Conservation (phyloP, 2,329 filamentous ascomycete species). For the Trichoderma afroharzianum region DNA sequence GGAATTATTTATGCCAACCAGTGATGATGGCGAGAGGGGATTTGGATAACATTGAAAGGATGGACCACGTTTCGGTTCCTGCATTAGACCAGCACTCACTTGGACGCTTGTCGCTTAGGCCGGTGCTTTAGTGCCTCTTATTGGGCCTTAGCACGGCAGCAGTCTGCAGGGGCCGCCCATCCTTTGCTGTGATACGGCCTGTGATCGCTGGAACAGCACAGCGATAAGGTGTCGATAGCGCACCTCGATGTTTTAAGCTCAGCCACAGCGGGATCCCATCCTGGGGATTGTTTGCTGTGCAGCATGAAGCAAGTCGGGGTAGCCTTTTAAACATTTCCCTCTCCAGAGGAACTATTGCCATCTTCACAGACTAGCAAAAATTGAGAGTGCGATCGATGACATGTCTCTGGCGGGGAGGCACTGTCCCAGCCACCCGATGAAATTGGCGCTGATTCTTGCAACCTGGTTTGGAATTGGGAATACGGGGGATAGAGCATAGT, state of each 20-base stretch:
- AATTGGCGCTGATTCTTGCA: not conserved
- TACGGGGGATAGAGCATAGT: not conserved
- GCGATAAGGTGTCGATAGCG: not conserved
- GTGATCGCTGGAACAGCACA: not conserved
- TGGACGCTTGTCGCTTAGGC: conserved; percentile 1
- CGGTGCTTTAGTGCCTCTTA: not conserved
- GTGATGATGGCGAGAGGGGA: not conserved
- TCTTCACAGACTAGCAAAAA: not conserved
- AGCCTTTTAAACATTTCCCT: not conserved
- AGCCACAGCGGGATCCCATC: not conserved
- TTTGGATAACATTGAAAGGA: not conserved
- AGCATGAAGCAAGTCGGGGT: not conserved
- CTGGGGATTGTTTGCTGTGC: not conserved
- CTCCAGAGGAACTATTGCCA: not conserved
- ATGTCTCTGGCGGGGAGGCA: not conserved
- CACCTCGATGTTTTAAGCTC: not conserved
- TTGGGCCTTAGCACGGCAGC: not conserved
- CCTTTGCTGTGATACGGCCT: not conserved
- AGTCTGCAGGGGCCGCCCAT: conserved; percentile 11
- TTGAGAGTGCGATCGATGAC: not conserved
- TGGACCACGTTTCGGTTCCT: conserved; percentile 15
- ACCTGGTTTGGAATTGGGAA: not conserved
- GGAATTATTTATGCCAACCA: not conserved
- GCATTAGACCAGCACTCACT: not conserved
- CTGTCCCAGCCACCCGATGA: not conserved